These are phyloP conservation scores for Aegilops longissima DNA, from an alignment of 176 grass and related monocot genomes.

Conservation along the genomic window DNA sequence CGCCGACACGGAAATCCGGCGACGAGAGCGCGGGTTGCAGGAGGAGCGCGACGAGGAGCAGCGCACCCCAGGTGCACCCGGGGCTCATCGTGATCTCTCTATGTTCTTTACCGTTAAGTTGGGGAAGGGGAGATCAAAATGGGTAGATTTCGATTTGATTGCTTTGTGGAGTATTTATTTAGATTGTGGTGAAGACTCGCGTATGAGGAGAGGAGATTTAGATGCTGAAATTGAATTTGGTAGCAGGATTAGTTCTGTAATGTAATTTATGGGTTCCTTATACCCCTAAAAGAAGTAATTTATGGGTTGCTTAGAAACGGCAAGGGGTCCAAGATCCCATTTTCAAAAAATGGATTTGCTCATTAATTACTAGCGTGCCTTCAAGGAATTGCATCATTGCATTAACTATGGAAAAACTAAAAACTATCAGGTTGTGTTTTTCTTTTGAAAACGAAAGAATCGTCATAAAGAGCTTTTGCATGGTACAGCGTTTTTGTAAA, in stretches of 20 bases:
- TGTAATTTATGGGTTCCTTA: neutral
- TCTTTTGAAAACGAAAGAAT: neutral
- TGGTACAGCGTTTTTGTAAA: neutral
- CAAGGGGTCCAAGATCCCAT: neutral
- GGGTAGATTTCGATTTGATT: neutral
- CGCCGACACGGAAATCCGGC: slow-evolving; percentile 29
- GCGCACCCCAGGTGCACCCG: neutral
- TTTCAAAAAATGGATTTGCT: neutral
- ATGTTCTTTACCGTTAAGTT: neutral
- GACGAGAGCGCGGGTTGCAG: slow-evolving; percentile 7
- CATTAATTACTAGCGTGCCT: neutral
- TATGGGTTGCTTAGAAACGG: slow-evolving; percentile 26
- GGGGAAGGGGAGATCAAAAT: neutral
- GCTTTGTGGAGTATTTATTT: neutral
- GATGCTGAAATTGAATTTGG: slow-evolving; percentile 13
- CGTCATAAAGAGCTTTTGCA: neutral
- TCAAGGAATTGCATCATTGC: neutral
- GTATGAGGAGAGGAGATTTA: neutral
- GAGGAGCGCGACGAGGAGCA: slow-evolving; percentile 15
- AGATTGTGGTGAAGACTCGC: neutral
- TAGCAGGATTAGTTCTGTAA: neutral
- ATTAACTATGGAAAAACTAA: neutral
- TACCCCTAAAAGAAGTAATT: neutral
- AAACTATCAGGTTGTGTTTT: neutral
- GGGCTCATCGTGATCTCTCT: neutral